Base-by-base conservation (phyloP, 2,329 filamentous ascomycete genomes). In the Aspergillus sp. region DNA sequence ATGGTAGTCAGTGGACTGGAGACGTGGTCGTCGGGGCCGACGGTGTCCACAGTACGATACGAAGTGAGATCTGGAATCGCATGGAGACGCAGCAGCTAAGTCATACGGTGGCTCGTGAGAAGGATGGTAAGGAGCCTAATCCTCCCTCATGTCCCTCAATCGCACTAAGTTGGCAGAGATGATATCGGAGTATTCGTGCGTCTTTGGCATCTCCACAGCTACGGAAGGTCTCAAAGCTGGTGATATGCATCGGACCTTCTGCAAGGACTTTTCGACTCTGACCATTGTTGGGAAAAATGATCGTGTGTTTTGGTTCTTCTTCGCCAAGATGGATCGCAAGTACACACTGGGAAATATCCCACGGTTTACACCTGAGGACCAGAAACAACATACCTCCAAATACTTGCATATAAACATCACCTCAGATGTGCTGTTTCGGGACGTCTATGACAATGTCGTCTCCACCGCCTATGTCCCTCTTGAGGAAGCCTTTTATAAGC, bases 11-110 rank as follows among this genome's bases (percentile, higher is more conserved):
- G 0, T 71, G 70, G 52, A 17, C 60, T 0, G 74, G 72, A 0
- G 60, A 71, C 48, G 51, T 78, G n/a, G 58, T 74, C 7, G 60
- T 75, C 13, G 75, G 73, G 8, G 72, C 73, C 4, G 76, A 78
- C 49, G 74, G 75, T 13, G 69, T 72, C 1, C 69, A 74, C 53
- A 76, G 73, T 56, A 64, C 54, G 38, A 65, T 71, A 10, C 65
- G 72, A 1, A 47, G 49, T 1, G 64, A 69, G 33, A 72, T 76
- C 65, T 62, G 60, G 51, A 45, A 50, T 9, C 19, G 49, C 10
- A 46, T 50, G 10, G 49, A 47, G 2, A 11, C 38, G 14, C 22
- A 57, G 14, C 19, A 42, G 6, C 17, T 51, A 8, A 44, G 40
- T 6, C 4, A 14, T 3, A 42, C 45, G 4, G 42, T 45, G 4